A percentile compares a stretch with the other conserved stretches of the same genome.
These are phyloP conservation scores for Lasiosphaeriaceae sp. DNA, from an alignment of 495 filamentous ascomycete genomes.

Conservation along the genomic window DNA sequence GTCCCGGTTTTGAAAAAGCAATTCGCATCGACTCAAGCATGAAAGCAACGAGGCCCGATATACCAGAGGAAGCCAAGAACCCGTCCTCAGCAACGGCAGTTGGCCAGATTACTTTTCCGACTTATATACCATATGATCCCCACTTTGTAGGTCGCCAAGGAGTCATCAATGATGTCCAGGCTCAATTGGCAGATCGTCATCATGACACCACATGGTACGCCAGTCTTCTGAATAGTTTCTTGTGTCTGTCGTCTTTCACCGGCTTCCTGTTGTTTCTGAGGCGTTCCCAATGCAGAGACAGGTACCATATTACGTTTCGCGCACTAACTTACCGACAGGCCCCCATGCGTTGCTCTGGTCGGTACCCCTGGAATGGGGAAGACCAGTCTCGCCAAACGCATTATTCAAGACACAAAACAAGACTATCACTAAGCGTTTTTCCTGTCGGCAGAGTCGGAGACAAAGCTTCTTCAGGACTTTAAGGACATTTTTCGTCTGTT, in stretches of 20 bases:
- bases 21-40: no score
- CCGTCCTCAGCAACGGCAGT: no score
- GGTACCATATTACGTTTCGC: not conserved
- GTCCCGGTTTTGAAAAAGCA: no score
- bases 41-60: no score
- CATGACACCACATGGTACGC: no score
- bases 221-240: no score
- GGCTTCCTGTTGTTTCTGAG: no score
- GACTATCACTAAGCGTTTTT: not conserved
- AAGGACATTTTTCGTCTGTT: not conserved
- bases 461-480: slow-evolving; percentile 2
- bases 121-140: not conserved
- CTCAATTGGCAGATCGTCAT: no score
- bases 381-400: not conserved
- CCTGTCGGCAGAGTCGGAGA: not conserved
- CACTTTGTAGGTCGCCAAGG: not conserved
- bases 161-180: not conserved
- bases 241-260: no score
- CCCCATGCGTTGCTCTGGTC: not conserved
- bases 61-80: no score
- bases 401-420: not conserved
- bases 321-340: not conserved
- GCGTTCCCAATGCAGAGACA: no score
- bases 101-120: not conserved
- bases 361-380: slow-evolving; percentile 1